Percentiles rank a stretch among this genome's conserved stretches.
These are phyloP conservation scores for Amanita jacksonii DNA, from an alignment of 768 basidiomycete genomes.

Conservation along the genomic window DNA sequence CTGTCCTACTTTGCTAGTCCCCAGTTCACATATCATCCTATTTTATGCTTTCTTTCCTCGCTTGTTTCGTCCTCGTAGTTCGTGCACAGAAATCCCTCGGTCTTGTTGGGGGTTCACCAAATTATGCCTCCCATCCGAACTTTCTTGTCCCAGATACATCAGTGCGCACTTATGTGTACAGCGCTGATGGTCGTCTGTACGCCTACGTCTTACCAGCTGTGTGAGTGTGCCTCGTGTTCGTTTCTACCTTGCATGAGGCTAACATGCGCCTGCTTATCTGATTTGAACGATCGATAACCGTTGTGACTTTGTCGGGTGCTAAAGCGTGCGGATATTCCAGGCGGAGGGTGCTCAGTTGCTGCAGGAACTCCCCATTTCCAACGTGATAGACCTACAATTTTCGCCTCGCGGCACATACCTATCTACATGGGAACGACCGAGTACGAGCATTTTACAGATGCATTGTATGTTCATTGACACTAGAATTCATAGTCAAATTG, in stretches of 20 bases:
- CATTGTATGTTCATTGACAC: neutral
- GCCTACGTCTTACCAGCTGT: slow-evolving; percentile 71
- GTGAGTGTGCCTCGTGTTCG: slow-evolving; percentile 35
- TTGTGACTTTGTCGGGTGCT: slow-evolving; percentile 4
- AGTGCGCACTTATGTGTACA: slow-evolving; percentile 73
- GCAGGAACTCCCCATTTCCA: slow-evolving; percentile 64
- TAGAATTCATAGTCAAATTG: slow-evolving; percentile 50
- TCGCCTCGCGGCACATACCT: slow-evolving; percentile 91
- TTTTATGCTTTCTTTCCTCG: slow-evolving; percentile 8
- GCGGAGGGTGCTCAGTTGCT: slow-evolving; percentile 66
- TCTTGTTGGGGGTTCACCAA: slow-evolving; percentile 74
- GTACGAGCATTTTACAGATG: slow-evolving; percentile 25
- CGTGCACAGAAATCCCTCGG: slow-evolving; percentile 93
- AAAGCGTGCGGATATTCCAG: slow-evolving; percentile 69
- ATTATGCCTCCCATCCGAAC: slow-evolving; percentile 54
- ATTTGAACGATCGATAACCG: neutral
- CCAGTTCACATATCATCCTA: neutral
- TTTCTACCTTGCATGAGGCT: neutral
- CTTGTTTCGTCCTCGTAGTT: slow-evolving; percentile 35
- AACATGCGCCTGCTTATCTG: slow-evolving; percentile 4
- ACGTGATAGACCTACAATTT: slow-evolving; percentile 78
- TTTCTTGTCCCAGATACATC: slow-evolving; percentile 62
- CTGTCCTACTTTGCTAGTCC: slow-evolving; percentile 9
- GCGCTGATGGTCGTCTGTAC: slow-evolving; percentile 78
- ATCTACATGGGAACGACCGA: slow-evolving; percentile 91